Evolutionary conservation across 768 basidiomycete species (phyloP), one percentile per base, ranked within the genome.

Genomic region (Lanmaoa rubissima): DNA sequence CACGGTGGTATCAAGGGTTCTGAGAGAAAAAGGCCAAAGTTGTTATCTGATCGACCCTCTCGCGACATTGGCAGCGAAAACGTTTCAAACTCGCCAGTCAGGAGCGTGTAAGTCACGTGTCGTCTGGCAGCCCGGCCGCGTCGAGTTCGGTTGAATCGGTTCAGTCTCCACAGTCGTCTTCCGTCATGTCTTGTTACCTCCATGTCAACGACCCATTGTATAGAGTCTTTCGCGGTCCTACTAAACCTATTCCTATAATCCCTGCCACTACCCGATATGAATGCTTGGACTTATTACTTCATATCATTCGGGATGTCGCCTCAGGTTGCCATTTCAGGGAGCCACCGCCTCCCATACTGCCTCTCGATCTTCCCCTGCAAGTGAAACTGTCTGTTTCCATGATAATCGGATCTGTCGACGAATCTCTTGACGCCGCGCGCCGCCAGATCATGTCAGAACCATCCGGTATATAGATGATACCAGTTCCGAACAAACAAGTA

Each of bases 351-450:
- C n/a, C n/a, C n/a, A n/a, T n/a, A n/a, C n/a, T n/a, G n/a, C n/a
- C n/a, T n/a, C n/a, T n/a, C n/a, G n/a, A n/a, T 60, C 21, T 34
- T 31, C 31, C 32, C 16, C 28, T 17, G 54, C 55, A 35, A 35
- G 31, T 14, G 28, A 34, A 39, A 32, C 32, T 11, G n/a, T 40
- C 38, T 48, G 14, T 35, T 26, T 12, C 44, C 54, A 51, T 31
- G 14, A 57, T 53, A 47, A 24, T 46, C 53, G 59, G 63, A 65
- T 54, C 63, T 43, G 31, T 53, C 13, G 13, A 49, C 12, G 40
- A 41, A 41, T 49, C 14, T 47, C 13, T 51, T 48, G 38, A 46
- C 32, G 31, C 44, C 26, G 21, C 39, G 24, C 49, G 28, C 51
- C 36, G 51, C 54, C 48, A 45, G 46, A 44, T 43, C 45, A 38